Conservation (phyloP, 306 rosid species). For the Malus fusca region DNA sequence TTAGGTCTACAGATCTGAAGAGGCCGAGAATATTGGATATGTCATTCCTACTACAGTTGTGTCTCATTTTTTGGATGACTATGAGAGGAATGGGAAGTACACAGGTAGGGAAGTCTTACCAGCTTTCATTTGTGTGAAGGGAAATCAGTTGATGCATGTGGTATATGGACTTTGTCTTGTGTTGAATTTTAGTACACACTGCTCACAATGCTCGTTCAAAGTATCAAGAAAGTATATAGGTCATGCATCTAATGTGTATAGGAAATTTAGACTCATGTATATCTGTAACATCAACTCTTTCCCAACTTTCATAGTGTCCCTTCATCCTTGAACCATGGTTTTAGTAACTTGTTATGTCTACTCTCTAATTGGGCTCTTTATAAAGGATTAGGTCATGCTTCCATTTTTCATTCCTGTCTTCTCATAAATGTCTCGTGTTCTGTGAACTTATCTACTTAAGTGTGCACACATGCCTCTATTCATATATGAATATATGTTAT, state of each 20-base stretch:
- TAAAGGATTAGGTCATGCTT: background rate
- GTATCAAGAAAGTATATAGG: background rate
- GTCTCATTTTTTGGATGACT: conserved; percentile 89
- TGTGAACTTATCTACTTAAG: background rate
- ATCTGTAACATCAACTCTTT: background rate
- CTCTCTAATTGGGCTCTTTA: background rate
- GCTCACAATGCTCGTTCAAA: background rate
- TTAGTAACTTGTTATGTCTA: background rate
- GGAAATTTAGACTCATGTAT: background rate
- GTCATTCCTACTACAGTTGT: conserved; percentile 96
- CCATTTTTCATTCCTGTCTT: background rate
- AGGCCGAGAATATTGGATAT: conserved; percentile 98
- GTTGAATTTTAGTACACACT: background rate
- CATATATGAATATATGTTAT: background rate
- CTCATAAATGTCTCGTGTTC: background rate
- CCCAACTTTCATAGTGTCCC: background rate
- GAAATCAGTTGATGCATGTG: background rate
- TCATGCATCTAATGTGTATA: background rate
- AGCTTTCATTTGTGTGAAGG: conserved; percentile 1
- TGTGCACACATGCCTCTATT: background rate
- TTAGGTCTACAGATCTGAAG: conserved; percentile 98
- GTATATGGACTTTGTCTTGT: background rate
- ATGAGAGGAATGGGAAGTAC: conserved; percentile 76
- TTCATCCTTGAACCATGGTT: background rate
- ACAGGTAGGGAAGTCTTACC: conserved; percentile 60